Evolutionary conservation across 2,329 filamentous ascomycete species (phyloP).

Genomic region (Sclerotinia glacialis): DNA sequence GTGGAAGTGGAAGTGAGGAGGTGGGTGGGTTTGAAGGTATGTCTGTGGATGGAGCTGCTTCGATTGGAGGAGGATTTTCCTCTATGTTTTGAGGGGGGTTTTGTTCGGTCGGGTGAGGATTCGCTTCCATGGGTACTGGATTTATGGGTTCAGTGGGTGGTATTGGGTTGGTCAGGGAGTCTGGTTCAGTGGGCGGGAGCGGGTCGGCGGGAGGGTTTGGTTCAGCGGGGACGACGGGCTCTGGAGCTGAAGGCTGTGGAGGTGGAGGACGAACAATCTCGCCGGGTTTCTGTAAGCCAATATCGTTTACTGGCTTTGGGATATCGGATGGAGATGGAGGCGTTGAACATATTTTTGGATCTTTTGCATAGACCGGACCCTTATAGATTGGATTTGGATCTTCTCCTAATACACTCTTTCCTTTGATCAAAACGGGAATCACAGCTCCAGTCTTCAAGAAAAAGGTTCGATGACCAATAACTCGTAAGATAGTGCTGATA

Average conservation of each 20-base stretch:
- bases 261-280: not conserved
- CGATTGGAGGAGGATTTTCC: not conserved
- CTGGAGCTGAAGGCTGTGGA: not conserved
- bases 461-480: constrained; percentile 61
- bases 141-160: not conserved
- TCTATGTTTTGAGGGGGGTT: not conserved
- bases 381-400: constrained; percentile 21
- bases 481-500: constrained; percentile 51
- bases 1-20: not conserved
- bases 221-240: not conserved
- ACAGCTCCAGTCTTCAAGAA: constrained; percentile 63
- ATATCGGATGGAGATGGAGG: not conserved
- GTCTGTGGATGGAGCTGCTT: not conserved
- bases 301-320: constrained; percentile 4
- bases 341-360: not conserved
- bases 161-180: not conserved
- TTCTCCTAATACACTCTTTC: constrained; percentile 43
- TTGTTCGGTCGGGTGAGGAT: not conserved
- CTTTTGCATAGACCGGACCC: constrained; percentile 6
- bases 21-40: not conserved
- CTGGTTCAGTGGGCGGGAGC: not conserved
- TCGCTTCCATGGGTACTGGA: not conserved
- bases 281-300: not conserved
- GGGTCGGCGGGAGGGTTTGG: too few relatives aligned
- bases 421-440: constrained; percentile 65